Base-by-base conservation (phyloP, 1,284 basidiomycete genomes). In the Cerrena zonata region DNA sequence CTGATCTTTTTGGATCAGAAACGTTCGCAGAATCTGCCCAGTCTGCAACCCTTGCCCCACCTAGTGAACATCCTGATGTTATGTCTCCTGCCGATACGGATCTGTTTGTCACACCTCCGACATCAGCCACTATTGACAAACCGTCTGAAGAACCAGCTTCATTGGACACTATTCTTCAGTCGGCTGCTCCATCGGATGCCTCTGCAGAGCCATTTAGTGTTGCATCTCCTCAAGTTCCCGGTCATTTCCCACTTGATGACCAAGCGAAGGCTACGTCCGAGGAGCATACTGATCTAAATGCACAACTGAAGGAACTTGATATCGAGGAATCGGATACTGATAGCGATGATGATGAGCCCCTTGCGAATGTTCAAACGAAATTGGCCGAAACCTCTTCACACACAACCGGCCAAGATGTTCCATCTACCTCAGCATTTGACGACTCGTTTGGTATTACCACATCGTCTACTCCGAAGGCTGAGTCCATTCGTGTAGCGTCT, bases 291-390 rank as follows among this genome's bases (percentile, higher is more conserved):
- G 78, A 85, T 57, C 63, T 86, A 15, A 67, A 64, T 22, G 60
- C 77, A 5, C 68, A 73, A 26, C 67, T 86, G n/a, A 77, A 79
- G 52, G 86, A 91, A 51, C 60, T 87, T 47, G 86, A 86, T 15
- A 65, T 75, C 10, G 71, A 83, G 3, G 86, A 86, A 37, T 77
- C 80, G 1, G 86, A 88, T 53, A 68, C 63, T 45, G 74, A 77
- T 38, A 77, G 76, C 41, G 75, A 78, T 23, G 76, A 78, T 37
- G 81, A 82, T 34, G 63, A 64, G 46, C 60, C 71, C 66, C 62
- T 66, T 23, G 56, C 58, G 7, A 37, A 49, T 12, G 58, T 60
- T 42, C 64, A 58, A 56, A 61, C 58, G 4, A 63, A 62, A 47
- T 51, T 64, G 15, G 37, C 52, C 15, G 24, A 44, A 2, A 52